Percentiles rank a stretch among this genome's conserved stretches.
These are phyloP conservation scores for Colletotrichum kahawae DNA, from an alignment of 2,329 filamentous ascomycete species.

Conservation along the genomic window DNA sequence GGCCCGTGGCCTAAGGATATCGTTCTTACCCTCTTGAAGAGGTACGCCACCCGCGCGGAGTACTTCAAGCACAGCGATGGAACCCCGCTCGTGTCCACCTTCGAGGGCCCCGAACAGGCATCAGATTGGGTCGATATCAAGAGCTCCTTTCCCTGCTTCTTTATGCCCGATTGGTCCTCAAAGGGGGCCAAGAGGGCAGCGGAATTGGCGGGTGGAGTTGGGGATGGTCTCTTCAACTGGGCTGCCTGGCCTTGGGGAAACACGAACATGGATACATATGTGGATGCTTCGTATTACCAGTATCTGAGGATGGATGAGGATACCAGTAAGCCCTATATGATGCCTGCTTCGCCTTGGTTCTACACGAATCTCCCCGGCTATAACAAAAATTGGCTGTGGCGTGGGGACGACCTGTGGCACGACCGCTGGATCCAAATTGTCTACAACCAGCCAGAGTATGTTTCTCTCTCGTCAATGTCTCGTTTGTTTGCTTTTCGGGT, in stretches of 20 bases:
- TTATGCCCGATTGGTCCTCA: constrained; percentile 49
- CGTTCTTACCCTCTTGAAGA: not conserved
- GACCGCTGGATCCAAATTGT: constrained; percentile 53
- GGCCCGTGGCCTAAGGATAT: not conserved
- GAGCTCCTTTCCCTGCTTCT: constrained; percentile 38
- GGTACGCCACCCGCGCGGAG: not conserved
- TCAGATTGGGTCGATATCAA: constrained; percentile 50
- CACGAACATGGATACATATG: constrained; percentile 12
- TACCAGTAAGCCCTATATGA: constrained; percentile 55
- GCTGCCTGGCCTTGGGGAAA: constrained; percentile 37
- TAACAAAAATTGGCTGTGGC: constrained; percentile 67
- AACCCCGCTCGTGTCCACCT: constrained; percentile 42
- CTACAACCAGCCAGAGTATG: not conserved
- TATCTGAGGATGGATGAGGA: constrained; percentile 24
- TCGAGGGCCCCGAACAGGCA: constrained; percentile 44
- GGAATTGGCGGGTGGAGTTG: not conserved
- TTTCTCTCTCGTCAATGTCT: not conserved
- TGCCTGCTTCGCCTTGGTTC: constrained; percentile 63
- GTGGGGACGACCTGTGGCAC: constrained; percentile 66
- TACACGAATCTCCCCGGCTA: constrained; percentile 61
- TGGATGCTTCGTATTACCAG: constrained; percentile 20
- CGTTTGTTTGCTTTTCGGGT: constrained; percentile 40
- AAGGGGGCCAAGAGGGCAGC: constrained; percentile 33
- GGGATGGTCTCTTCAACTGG: constrained; percentile 42
- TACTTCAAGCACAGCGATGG: constrained; percentile 25